Conservation (phyloP, 1,284 basidiomycete genomes). For the Boletus smithii region DNA sequence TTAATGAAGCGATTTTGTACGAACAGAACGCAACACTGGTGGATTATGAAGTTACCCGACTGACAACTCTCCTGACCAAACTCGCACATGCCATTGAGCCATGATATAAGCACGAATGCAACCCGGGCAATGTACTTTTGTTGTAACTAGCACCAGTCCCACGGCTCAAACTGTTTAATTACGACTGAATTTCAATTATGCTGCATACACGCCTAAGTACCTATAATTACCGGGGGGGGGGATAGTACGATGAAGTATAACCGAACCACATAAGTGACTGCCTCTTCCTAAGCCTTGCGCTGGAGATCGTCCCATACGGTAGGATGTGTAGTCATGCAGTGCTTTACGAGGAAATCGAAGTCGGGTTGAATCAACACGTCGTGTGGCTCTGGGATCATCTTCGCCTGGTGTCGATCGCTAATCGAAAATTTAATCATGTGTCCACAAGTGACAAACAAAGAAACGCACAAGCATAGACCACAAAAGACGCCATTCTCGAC, state of each 20-base stretch:
- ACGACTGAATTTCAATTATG: constrained; percentile 9
- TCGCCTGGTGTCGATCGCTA: constrained; percentile 34
- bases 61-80: constrained; percentile 53
- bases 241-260: constrained; percentile 21
- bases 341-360: constrained; percentile 31
- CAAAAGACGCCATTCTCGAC: constrained; percentile 41
- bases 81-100: constrained; percentile 45
- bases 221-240: constrained; percentile 15
- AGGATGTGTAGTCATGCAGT: constrained; percentile 32
- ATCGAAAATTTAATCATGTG: neutral
- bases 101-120: too few relatives aligned
- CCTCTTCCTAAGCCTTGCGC: constrained; percentile 11
- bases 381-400: constrained; percentile 30
- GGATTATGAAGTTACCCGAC: constrained; percentile 61
- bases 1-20: constrained; percentile 76
- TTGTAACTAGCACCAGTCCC: too few relatives aligned
- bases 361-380: constrained; percentile 32
- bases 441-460: neutral
- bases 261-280: neutral
- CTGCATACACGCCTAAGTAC: constrained; percentile 5
- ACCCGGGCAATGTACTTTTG: too few relatives aligned
- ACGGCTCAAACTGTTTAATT: too few relatives aligned
- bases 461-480: constrained; percentile 49
- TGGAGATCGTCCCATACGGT: constrained; percentile 29
- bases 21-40: constrained; percentile 64